Evolutionary conservation across 805 yeast species (phyloP), one percentile per base, ranked within the genome.

Genomic region (Priceomyces medius): DNA sequence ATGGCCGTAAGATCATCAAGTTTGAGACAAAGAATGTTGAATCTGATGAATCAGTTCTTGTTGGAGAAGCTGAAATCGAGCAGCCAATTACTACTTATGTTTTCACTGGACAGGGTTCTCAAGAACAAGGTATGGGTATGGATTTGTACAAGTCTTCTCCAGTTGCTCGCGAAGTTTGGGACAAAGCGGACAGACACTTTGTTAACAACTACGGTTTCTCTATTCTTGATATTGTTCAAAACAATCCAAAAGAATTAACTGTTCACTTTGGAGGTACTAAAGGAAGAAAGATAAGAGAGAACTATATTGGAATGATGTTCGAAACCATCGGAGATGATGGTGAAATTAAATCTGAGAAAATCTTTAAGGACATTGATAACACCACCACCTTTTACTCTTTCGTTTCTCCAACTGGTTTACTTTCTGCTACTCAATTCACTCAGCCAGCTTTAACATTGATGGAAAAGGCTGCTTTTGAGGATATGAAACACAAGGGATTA

Each of bases 71-170:
- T 42, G 99, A 93, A 74, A 90, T 95, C 58, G 98, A 93, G 56
- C 99, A 93, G 73, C 99, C 99, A 24, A 85, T 84, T 40, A 87
- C 98, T 33, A 85, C 99, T 16, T 93, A 87, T 64, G 96, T 93
- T 44, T 93, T 95, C 73, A 93, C 99, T 51, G 99, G 99, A 63
- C 99, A 93, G 77, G 99, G 99, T 67, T 91, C 99, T 46, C 99
- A 93, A 72, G 99, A 95, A 69, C 99, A 95, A 75, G 97, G 97
- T 65, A 93, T 93, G 99, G 99, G 99, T 77, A 93, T 93, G 99
- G 99, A 93, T 67, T 79, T 93, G 63, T 93, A 93, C 68, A 83
- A 82, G 51, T 77, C 85, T 31, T 86, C 96, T 38, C 89, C 80
- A 21, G 97, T 93, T 64, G 99, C 99, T 40, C 82, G 82, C 58